phyloP scores from a whole-genome alignment of 495 filamentous ascomycete species.

The Glarea lozoyensis region DNA sequence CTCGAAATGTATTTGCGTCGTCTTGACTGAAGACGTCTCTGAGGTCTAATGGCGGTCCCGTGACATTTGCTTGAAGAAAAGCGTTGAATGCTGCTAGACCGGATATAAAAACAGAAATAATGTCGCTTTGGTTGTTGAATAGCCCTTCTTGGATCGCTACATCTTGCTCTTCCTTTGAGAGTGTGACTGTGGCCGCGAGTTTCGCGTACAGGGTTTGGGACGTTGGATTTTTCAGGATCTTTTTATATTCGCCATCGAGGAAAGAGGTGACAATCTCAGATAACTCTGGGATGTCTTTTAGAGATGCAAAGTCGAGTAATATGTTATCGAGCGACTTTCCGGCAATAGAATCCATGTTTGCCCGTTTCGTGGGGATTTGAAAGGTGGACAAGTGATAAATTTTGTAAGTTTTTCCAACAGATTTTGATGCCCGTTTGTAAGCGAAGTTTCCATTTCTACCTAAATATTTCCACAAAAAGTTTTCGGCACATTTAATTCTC shows the following conservation, averaged over 20 bases:
- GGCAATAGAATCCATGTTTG: background rate
- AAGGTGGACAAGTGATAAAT: background rate
- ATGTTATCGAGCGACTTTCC: slow-evolving; percentile 13
- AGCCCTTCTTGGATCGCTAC: slow-evolving; percentile 1
- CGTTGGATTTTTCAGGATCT: slow-evolving; percentile 11
- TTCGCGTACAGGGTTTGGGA: slow-evolving; percentile 14
- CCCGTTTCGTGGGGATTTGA: no score
- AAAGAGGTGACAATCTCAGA: slow-evolving; percentile 10
- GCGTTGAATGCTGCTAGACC: slow-evolving; percentile 59
- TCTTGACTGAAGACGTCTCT: slow-evolving; percentile 22
- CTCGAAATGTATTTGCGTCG: slow-evolving; percentile 26
- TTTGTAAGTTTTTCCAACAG: background rate
- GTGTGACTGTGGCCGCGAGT: slow-evolving; percentile 3
- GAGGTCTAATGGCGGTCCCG: slow-evolving; percentile 45
- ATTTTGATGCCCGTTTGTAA: background rate
- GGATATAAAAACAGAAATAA: slow-evolving; percentile 8
- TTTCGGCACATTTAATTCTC: no score
- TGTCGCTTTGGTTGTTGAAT: background rate
- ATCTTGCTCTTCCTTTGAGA: slow-evolving; percentile 4
- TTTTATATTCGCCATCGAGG: slow-evolving; percentile 18
- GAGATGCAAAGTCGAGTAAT: slow-evolving; percentile 10
- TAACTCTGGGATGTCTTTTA: slow-evolving; percentile 12
- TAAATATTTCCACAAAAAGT: no score
- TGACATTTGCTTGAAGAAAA: slow-evolving; percentile 90
- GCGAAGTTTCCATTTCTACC: no score